phyloP scores from a whole-genome alignment of 805 yeast species.

The Isabelozyma pseudorhagii region DNA sequence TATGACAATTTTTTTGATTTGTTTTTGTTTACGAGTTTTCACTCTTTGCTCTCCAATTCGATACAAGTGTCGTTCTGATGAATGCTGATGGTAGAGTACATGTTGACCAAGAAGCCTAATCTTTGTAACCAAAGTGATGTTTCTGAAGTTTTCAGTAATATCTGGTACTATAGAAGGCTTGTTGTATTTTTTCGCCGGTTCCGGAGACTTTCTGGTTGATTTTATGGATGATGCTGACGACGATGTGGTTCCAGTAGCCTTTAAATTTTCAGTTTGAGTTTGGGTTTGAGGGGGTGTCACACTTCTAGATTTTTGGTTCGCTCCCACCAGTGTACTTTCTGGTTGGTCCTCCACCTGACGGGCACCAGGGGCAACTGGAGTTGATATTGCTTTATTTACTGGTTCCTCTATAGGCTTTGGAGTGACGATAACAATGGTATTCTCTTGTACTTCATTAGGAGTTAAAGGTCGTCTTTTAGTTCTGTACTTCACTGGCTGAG shows the following conservation, averaged over 20 bases:
- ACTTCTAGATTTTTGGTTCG: neutral
- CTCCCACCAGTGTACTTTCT: neutral
- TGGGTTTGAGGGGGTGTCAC: neutral
- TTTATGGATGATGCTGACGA: neutral
- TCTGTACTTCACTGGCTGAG: conserved; percentile 30
- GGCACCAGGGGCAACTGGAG: neutral
- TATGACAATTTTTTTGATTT: conserved; percentile 22
- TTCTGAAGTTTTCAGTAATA: conserved; percentile 20
- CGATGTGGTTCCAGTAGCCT: neutral
- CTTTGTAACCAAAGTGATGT: conserved; percentile 19
- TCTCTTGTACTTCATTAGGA: conserved; percentile 35
- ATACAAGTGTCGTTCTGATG: conserved; percentile 27
- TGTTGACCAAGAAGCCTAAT: conserved; percentile 20
- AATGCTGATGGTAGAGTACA: conserved; percentile 15
- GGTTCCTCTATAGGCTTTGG: neutral
- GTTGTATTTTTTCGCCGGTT: neutral
- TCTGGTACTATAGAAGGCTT: conserved; percentile 12
- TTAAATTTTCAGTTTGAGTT: too few species aligned
- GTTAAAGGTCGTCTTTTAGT: conserved; percentile 28
- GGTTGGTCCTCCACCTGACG: neutral
- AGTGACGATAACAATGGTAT: conserved; percentile 1
- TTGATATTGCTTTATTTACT: neutral
- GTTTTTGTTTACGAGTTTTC: conserved; percentile 4
- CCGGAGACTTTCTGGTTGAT: neutral
- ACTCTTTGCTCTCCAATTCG: conserved; percentile 6